Base-by-base conservation (phyloP, 345 rosid genomes). In the Physaria fendleri region DNA sequence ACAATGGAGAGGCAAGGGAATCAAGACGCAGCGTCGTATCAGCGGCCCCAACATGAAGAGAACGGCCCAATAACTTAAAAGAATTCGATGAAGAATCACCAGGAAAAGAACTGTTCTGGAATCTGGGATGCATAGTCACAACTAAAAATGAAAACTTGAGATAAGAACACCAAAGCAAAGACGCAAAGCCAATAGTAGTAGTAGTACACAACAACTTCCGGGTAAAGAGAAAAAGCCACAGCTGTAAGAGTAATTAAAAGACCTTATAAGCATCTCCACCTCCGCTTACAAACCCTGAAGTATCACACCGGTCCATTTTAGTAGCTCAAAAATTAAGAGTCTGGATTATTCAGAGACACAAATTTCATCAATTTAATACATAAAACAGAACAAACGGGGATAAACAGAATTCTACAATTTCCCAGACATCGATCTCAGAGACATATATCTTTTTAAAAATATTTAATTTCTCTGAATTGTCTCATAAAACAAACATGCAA, bases 241-340 rank as follows among this genome's bases (percentile, higher is more conserved):
- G 85, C 84, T 21, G 74, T 75, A 73, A 27, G 24, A 59, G 75
- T 27, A 59, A 74, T 81, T 77, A 85, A 60, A 71, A 15, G 22
- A 71, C 79, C 57, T 58, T 56, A 37, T 60, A 74, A 62, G 78
- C 46, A 74, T 51, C 69, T 60, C 69, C 70, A 57, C 85, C 99
- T 25, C 99, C 99, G 67, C 99, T 92, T 43, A 92, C 99, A 53
- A 92, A 92, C 61, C 99, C 99, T 46, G 97, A 92, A 5, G 97
- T 89, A 60, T 92, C 99, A 12, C 85, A 60, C 25, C 94, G 83
- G 58, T 85, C 94, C 94, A 85, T 85, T 28, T 72, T 46, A 53
- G 20, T 32, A 12, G 37, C 6, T 11, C 4, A 39, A 55, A 65
- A 54, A 16, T 21, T 17, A 3, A 20, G 32, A 8, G 28, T 42